Percentiles rank a stretch among this genome's conserved stretches.
Evolutionary conservation across 2,329 filamentous ascomycete genomes (phyloP).

Genomic region (Pyrenophora teres): DNA sequence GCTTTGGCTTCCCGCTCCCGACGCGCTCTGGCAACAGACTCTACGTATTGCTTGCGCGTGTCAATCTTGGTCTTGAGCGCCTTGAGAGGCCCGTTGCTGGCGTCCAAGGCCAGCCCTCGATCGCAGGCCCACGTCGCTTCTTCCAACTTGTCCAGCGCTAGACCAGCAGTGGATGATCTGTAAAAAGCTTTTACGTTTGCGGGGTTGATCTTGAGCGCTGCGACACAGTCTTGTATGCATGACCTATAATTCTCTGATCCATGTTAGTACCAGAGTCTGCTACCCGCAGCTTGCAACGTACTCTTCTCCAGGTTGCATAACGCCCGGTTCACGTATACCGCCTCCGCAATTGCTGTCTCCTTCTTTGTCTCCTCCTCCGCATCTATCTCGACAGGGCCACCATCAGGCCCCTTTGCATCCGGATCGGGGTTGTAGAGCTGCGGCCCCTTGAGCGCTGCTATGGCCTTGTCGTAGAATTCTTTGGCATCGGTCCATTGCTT

Average conservation of each 20-base stretch:
- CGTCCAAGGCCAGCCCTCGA: constrained; percentile 74
- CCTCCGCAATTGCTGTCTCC: constrained; percentile 71
- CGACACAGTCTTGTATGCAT: constrained; percentile 82
- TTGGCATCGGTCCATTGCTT: constrained; percentile 80
- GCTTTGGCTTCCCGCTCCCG: constrained; percentile 60
- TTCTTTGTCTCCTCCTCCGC: constrained; percentile 64
- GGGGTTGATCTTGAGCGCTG: constrained; percentile 77
- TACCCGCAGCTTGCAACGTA: constrained; percentile 44
- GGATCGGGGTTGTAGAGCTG: constrained; percentile 48
- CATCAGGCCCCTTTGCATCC: constrained; percentile 45
- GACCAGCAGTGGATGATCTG: constrained; percentile 76
- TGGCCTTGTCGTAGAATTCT: constrained; percentile 90
- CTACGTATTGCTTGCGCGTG: constrained; percentile 61
- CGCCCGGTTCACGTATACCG: constrained; percentile 83
- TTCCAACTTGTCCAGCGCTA: constrained; percentile 75
- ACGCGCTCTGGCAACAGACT: constrained; percentile 61
- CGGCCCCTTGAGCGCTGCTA: constrained; percentile 70
- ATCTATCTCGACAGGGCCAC: constrained; percentile 58
- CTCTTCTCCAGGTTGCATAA: constrained; percentile 85
- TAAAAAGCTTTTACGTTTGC: constrained; percentile 89
- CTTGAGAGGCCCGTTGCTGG: constrained; percentile 69
- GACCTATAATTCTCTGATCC: constrained; percentile 77
- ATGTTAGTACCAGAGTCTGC: background rate
- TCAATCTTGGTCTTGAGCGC: constrained; percentile 67
- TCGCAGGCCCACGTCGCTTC: constrained; percentile 82